These are phyloP conservation scores for Naganishia vishniacii DNA, from an alignment of 768 basidiomycete genomes.

Conservation along the genomic window DNA sequence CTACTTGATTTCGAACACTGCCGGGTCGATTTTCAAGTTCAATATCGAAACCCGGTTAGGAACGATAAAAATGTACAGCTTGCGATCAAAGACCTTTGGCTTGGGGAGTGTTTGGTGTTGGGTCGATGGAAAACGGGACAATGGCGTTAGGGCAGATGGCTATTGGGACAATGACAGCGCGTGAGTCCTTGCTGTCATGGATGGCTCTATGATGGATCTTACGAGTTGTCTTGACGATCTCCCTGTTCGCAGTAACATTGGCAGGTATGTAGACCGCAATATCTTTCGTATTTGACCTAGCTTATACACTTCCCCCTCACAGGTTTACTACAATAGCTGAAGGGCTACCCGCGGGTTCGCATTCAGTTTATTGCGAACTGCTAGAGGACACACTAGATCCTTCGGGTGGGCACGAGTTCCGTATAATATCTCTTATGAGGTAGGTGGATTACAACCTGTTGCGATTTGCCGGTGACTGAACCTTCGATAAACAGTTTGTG, in stretches of 20 bases:
- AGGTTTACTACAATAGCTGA: conserved; percentile 28
- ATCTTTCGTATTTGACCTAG: background rate
- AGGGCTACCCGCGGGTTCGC: conserved; percentile 35
- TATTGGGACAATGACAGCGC: conserved; percentile 42
- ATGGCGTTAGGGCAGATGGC: conserved; percentile 35
- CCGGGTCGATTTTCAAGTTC: conserved; percentile 38
- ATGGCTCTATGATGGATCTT: no score
- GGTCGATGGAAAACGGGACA: conserved; percentile 36
- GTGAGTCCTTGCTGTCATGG: conserved; percentile 28
- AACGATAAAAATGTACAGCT: conserved; percentile 43
- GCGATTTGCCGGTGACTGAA: background rate
- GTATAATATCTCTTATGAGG: conserved; percentile 35
- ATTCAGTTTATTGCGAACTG: conserved; percentile 41
- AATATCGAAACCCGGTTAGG: conserved; percentile 41
- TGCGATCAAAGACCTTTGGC: conserved; percentile 41
- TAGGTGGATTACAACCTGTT: background rate
- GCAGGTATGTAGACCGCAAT: conserved; percentile 8
- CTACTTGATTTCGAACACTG: conserved; percentile 36
- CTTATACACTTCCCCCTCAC: background rate
- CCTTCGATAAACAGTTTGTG: background rate
- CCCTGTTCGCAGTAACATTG: conserved; percentile 27
- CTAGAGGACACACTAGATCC: conserved; percentile 42
- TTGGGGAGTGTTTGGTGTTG: conserved; percentile 44
- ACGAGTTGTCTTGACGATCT: no score
- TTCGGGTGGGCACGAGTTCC: conserved; percentile 40